These are phyloP conservation scores for Tetracladium maxilliforme DNA, from an alignment of 2,329 filamentous ascomycete species.

Conservation along the genomic window DNA sequence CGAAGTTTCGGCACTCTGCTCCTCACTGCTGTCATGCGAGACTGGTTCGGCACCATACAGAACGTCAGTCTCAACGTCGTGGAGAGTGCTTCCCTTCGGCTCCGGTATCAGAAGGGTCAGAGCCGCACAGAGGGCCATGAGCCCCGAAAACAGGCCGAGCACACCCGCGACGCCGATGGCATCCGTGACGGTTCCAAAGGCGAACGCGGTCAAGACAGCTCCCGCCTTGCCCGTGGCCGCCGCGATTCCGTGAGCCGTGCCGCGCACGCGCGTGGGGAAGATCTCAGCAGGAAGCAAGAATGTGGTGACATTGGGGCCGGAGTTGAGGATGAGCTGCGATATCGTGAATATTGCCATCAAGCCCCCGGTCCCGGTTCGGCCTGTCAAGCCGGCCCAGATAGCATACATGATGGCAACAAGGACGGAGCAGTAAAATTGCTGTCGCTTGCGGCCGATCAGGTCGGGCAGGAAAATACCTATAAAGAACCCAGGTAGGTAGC, in stretches of 20 bases:
- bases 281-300: constrained; percentile 51
- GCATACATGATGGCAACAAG: constrained; percentile 1
- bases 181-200: constrained; percentile 11
- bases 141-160: constrained; percentile 10
- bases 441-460: constrained; percentile 1
- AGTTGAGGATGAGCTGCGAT: constrained; percentile 27
- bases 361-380: constrained; percentile 1
- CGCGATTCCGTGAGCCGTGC: constrained; percentile 46
- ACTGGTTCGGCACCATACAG: constrained; percentile 2
- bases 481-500: too few relatives aligned
- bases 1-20: too few relatives aligned
- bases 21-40: too few relatives aligned
- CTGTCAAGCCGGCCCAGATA: constrained; percentile 2
- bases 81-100: constrained; percentile 11
- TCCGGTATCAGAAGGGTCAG: constrained; percentile 12
- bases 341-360: too few relatives aligned
- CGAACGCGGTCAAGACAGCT: constrained; percentile 24
- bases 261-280: constrained; percentile 48
- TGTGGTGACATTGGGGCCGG: constrained; percentile 44
- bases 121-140: constrained; percentile 9
- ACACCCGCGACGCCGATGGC: constrained; percentile 9
- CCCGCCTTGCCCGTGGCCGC: constrained; percentile 45
- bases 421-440: constrained; percentile 1
- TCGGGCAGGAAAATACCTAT: constrained; percentile 1
- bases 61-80: constrained; percentile 8